phyloP scores from a whole-genome alignment of 2,329 filamentous ascomycete species.

The Albifimbria verrucaria region DNA sequence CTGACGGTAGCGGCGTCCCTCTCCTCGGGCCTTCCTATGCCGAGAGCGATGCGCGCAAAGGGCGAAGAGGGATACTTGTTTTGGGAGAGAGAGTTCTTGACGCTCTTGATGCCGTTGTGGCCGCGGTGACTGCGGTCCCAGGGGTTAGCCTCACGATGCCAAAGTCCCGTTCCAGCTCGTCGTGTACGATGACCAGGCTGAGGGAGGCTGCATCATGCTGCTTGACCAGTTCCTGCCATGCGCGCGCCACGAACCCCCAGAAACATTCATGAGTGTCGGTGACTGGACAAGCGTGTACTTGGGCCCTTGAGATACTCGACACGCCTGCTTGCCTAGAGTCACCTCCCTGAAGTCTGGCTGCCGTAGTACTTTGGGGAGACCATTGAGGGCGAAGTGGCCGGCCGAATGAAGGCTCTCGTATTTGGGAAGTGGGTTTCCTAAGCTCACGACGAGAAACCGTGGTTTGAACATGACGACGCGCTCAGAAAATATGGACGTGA shows the following conservation, averaged over 20 bases:
- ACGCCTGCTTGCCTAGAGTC: constrained; percentile 49
- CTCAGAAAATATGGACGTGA: neutral
- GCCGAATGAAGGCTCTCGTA: constrained; percentile 80
- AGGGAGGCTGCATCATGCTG: constrained; percentile 28
- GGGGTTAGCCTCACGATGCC: constrained; percentile 63
- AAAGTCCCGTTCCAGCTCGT: constrained; percentile 74
- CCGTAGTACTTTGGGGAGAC: constrained; percentile 44
- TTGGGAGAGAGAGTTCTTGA: constrained; percentile 47
- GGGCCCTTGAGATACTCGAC: constrained; percentile 42
- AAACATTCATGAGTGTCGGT: constrained; percentile 79
- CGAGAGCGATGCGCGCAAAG: constrained; percentile 68
- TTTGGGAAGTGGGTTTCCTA: constrained; percentile 80
- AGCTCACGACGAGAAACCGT: constrained; percentile 74
- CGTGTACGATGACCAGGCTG: constrained; percentile 75
- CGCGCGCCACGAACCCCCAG: constrained; percentile 67
- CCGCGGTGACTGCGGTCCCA: constrained; percentile 65
- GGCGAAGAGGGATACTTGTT: constrained; percentile 35
- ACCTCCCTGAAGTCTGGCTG: constrained; percentile 48
- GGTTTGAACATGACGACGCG: constrained; percentile 32
- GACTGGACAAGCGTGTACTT: constrained; percentile 71
- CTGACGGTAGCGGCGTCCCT: constrained; percentile 67
- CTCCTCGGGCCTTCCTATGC: constrained; percentile 78
- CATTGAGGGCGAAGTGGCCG: constrained; percentile 73
- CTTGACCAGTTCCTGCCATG: constrained; percentile 58
- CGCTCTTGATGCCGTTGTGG: constrained; percentile 73